Evolutionary conservation across 371 early-diverging fungal species (phyloP), one percentile per base, ranked within the genome.

Genomic region (Circinella minor): DNA sequence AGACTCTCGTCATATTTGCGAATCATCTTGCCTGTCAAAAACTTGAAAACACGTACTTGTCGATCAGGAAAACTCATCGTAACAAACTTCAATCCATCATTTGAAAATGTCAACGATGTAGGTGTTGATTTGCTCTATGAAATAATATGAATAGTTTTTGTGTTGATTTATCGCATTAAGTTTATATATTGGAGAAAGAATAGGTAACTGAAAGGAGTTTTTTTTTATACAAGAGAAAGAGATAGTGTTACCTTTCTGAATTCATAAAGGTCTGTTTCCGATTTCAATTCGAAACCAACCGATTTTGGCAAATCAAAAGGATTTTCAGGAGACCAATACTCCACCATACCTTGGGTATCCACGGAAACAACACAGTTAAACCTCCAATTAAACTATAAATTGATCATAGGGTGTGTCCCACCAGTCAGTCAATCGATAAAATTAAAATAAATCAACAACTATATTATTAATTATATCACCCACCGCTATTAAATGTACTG

Each of bases 241-340:
- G 27, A 27, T 27, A 27, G 27, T 27, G 2, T 2, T 72, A 90
- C 91, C 87, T 97, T 98, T 79, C 94, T 91, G 71, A 96, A 98
- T 73, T 95, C 96, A 71, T 95, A 98, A 59, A 98, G 76, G 78
- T 97, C 97, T 0, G 99, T 98, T 59, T 97, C 94, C 10, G 93
- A 87, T 84, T 98, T 98, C 74, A 90, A 86, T 66, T 88, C 86
- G 77, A 95, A 98, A 0, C 73, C 82, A 8, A 97, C 78, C 0
- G 81, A 79, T 36, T 84, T 84, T 3, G 89, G 94, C 57, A 89
- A 77, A 7, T 87, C 87, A 70, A 86, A 86, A 0, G 90, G 89
- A 65, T 83, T 88, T 61, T 91, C 88, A 0, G 96, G 91, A 10
- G 77, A 68, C 98, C 98, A 98, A 72, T 96, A 98, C 76, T 98